Evolutionary conservation across 1,284 basidiomycete species (phyloP).

Genomic region (Puccinia hordei): DNA sequence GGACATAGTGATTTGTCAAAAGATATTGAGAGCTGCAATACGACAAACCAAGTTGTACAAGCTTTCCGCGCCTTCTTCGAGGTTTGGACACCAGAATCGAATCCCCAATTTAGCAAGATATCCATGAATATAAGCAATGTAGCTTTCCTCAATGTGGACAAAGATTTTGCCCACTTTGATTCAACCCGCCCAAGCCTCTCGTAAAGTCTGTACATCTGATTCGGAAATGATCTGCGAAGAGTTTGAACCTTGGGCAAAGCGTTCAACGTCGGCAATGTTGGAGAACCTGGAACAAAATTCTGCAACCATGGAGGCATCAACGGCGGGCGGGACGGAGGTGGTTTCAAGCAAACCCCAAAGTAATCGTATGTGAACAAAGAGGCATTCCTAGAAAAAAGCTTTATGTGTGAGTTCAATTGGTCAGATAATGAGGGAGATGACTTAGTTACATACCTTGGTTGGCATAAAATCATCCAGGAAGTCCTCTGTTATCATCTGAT

Average conservation of each 20-base stretch:
- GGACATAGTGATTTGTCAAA: not conserved
- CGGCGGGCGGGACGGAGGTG: not conserved
- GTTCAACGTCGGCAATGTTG: not conserved
- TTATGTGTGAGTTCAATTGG: not conserved
- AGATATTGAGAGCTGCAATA: conserved; percentile 9
- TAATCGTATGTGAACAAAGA: not conserved
- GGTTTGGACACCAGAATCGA: conserved; percentile 33
- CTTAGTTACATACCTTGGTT: not conserved
- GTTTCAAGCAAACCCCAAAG: not conserved
- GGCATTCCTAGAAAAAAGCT: conserved; percentile 4
- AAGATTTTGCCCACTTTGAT: not conserved
- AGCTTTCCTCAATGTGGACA: conserved; percentile 6
- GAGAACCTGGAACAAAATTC: conserved; percentile 14
- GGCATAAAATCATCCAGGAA: not conserved
- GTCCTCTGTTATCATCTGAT: not conserved
- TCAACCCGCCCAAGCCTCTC: not conserved
- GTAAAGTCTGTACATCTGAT: not conserved
- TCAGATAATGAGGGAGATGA: not conserved
- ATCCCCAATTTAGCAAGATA: conserved; percentile 31
- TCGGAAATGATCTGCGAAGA: not conserved
- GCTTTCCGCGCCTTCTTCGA: conserved; percentile 17
- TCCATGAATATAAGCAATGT: not conserved
- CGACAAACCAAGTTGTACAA: conserved; percentile 3
- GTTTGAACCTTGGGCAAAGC: not conserved
- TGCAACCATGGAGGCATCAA: not conserved